Evolutionary conservation across 306 rosid genomes (phyloP).

Genomic region (Sechiopsis laciniata): DNA sequence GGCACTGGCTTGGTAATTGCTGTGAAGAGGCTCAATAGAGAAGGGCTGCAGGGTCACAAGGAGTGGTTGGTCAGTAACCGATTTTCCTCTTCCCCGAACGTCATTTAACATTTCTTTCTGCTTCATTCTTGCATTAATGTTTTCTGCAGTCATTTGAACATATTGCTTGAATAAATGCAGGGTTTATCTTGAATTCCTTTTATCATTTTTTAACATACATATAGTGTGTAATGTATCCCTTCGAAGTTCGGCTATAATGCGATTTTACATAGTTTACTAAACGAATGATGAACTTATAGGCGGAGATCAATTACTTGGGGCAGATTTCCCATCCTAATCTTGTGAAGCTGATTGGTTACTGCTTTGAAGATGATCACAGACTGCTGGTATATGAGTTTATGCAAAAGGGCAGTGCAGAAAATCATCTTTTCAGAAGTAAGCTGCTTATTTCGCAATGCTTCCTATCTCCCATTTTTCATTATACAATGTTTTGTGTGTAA

Average conservation of each 20-base stretch:
- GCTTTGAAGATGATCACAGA: conserved; percentile 88
- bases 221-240: not conserved
- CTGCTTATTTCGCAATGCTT: conserved; percentile 18
- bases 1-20: conserved; percentile 81
- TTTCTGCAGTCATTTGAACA: not conserved
- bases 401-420: conserved; percentile 96
- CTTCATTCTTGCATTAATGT: not conserved
- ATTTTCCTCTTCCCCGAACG: not conserved
- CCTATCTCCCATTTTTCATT: not conserved
- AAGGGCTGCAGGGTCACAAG: conserved; percentile 85
- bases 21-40: conserved; percentile 84
- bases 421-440: conserved; percentile 91
- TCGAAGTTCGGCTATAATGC: not conserved
- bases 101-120: not conserved
- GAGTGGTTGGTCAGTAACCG: conserved; percentile 78
- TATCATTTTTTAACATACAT: not conserved
- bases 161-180: not conserved
- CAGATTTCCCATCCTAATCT: conserved; percentile 86
- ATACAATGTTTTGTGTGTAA: not conserved
- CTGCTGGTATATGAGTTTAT: conserved; percentile 86
- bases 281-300: conserved; percentile 33
- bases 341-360: conserved; percentile 83
- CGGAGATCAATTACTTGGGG: conserved; percentile 94
- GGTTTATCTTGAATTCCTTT: not conserved
- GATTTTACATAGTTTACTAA: not conserved